phyloP scores from a whole-genome alignment of 768 basidiomycete genomes.

The Leccinellum albellum region DNA sequence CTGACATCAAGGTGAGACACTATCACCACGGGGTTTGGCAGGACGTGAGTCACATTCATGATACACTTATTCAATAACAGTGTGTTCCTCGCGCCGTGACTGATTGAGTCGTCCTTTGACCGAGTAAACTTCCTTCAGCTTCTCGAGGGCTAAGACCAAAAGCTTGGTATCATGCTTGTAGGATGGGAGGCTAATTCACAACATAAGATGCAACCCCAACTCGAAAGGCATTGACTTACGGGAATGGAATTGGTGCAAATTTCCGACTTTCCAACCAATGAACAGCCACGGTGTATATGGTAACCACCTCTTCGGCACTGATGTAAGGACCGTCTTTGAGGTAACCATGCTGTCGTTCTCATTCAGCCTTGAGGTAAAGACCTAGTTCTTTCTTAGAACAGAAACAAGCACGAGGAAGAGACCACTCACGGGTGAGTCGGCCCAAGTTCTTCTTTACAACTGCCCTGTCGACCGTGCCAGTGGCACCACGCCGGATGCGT shows the following conservation, averaged over 20 bases:
- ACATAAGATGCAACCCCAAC: constrained; percentile 1
- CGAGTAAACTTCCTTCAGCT: constrained; percentile 97
- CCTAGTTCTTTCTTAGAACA: constrained; percentile 36
- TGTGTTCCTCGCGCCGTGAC: constrained; percentile 95
- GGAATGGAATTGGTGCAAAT: constrained; percentile 98
- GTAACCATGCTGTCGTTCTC: constrained; percentile 97
- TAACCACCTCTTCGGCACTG: constrained; percentile 97
- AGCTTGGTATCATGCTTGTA: constrained; percentile 99
- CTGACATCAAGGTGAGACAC: constrained; percentile 33
- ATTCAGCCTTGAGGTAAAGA: constrained; percentile 96
- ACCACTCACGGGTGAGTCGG: constrained; percentile 79
- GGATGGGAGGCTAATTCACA: constrained; percentile 66
- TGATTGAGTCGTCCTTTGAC: constrained; percentile 98
- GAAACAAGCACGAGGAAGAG: background rate
- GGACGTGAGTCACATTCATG: constrained; percentile 72
- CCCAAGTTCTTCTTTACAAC: constrained; percentile 99
- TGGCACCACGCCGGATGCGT: constrained; percentile 92
- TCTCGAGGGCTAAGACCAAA: constrained; percentile 93
- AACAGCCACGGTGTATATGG: constrained; percentile 96
- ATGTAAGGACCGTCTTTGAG: constrained; percentile 99
- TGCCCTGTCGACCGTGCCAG: constrained; percentile 97
- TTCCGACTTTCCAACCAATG: constrained; percentile 99
- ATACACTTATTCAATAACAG: constrained; percentile 97
- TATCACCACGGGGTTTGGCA: background rate
- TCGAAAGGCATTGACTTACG: constrained; percentile 42